Conservation (phyloP, 495 filamentous ascomycete species). For the Xylaria longipes region DNA sequence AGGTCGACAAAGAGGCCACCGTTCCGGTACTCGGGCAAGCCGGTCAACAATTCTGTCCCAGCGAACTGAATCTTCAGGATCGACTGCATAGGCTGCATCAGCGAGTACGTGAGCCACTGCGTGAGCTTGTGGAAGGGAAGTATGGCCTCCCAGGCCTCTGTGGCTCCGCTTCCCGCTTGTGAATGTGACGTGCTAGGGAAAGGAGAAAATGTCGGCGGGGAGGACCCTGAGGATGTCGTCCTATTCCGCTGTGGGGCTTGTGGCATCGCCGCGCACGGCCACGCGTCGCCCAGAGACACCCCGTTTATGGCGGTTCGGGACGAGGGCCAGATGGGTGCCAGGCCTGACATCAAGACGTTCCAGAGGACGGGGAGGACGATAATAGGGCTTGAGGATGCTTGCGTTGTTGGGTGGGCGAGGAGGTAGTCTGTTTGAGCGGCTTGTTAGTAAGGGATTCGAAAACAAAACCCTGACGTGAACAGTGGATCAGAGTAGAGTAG, state of each 20-base stretch:
- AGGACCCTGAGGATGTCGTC: slow-evolving; percentile 29
- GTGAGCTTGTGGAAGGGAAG: slow-evolving; percentile 94
- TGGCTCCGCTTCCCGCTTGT: slow-evolving; percentile 43
- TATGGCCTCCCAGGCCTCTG: slow-evolving; percentile 88
- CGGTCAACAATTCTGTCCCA: slow-evolving; percentile 78
- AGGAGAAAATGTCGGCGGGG: slow-evolving; percentile 52
- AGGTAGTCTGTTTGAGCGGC: slow-evolving; percentile 72
- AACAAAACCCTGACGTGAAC: not conserved
- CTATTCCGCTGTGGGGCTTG: slow-evolving; percentile 53
- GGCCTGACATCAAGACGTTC: slow-evolving; percentile 85
- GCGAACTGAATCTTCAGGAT: slow-evolving; percentile 78
- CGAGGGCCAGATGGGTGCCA: slow-evolving; percentile 86
- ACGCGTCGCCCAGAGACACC: slow-evolving; percentile 89
- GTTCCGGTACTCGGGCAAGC: slow-evolving; percentile 87
- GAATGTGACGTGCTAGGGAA: slow-evolving; percentile 41
- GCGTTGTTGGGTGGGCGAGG: slow-evolving; percentile 86
- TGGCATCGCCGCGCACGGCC: slow-evolving; percentile 87
- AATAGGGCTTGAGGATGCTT: slow-evolving; percentile 84
- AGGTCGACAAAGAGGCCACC: slow-evolving; percentile 85
- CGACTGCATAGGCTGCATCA: slow-evolving; percentile 86
- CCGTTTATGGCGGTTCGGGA: slow-evolving; percentile 90
- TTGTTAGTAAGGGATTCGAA: not conserved
- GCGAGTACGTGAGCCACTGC: slow-evolving; percentile 87
- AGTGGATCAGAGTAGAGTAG: not conserved
- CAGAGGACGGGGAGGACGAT: slow-evolving; percentile 91